A percentile compares a stretch with the other conserved stretches of the same genome.
phyloP scores from a whole-genome alignment of 2,329 filamentous ascomycete genomes.

The Epichloe amarillans region DNA sequence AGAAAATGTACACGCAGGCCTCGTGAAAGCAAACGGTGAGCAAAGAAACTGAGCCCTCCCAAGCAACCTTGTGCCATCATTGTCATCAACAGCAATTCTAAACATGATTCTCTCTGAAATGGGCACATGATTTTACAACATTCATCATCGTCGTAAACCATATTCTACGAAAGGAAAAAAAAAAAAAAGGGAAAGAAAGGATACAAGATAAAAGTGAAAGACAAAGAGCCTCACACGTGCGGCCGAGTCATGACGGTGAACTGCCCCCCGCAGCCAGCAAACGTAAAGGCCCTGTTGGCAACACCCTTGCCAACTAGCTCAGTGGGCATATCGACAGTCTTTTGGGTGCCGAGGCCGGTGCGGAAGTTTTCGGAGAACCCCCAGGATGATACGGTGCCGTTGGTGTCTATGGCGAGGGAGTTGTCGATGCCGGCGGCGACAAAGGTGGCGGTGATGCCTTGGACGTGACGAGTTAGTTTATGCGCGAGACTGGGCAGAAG shows the following conservation, averaged over 20 bases:
- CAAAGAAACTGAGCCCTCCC: not conserved
- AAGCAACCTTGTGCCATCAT: not conserved
- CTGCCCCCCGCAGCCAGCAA: constrained; percentile 5
- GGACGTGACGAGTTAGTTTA: not conserved
- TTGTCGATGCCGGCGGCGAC: constrained; percentile 53
- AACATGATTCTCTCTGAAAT: not conserved
- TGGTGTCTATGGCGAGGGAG: constrained; percentile 50
- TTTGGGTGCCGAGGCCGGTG: constrained; percentile 49
- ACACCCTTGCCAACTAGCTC: constrained; percentile 1
- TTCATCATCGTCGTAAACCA: not conserved
- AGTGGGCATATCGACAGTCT: constrained; percentile 1
- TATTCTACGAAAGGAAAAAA: not conserved
- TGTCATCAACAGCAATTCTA: not conserved
- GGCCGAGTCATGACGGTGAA: constrained; percentile 4
- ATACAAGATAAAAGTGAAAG: not conserved
- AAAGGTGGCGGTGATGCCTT: constrained; percentile 8
- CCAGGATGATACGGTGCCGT: constrained; percentile 58
- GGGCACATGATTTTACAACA: not conserved
- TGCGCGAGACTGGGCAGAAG: not conserved
- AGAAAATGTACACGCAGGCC: too few species aligned
- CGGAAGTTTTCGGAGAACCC: constrained; percentile 62
- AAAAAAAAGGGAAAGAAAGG: not conserved
- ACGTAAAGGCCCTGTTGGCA: constrained; percentile 1
- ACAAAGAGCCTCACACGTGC: not conserved
- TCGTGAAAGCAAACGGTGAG: too few species aligned